Evolutionary conservation across 1,284 basidiomycete genomes (phyloP).

Genomic region (Moesziomyces parantarcticus): DNA sequence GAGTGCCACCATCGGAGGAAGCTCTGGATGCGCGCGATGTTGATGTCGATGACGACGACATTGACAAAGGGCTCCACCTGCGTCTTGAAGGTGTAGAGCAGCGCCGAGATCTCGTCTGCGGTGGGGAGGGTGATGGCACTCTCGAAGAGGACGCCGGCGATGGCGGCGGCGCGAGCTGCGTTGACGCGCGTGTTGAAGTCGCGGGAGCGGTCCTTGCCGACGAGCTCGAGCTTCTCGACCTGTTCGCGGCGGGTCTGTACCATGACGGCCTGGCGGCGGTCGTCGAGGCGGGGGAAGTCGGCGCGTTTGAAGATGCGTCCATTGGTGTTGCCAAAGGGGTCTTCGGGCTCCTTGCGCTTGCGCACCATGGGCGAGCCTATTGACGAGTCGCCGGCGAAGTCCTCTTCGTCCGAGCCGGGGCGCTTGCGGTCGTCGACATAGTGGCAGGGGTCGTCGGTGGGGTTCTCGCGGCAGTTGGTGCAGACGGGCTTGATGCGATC

Average conservation of each 20-base stretch:
- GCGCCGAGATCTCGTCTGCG: slow-evolving; percentile 36
- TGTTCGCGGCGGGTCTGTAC: slow-evolving; percentile 37
- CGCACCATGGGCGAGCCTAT: slow-evolving; percentile 42
- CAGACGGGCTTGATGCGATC: slow-evolving; percentile 60
- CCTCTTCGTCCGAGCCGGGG: slow-evolving; percentile 43
- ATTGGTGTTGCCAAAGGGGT: slow-evolving; percentile 10
- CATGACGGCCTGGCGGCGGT: slow-evolving; percentile 38
- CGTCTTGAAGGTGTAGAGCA: slow-evolving; percentile 55
- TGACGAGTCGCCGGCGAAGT: slow-evolving; percentile 35
- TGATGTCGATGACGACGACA: slow-evolving; percentile 54
- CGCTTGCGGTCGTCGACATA: slow-evolving; percentile 53
- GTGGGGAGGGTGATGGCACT: slow-evolving; percentile 50
- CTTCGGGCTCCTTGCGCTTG: slow-evolving; percentile 47
- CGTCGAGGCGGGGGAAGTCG: slow-evolving; percentile 40
- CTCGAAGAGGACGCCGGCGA: slow-evolving; percentile 53
- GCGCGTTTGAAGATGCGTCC: slow-evolving; percentile 36
- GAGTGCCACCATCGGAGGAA: slow-evolving; percentile 61
- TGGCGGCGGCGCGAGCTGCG: slow-evolving; percentile 57
- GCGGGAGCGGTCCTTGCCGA: slow-evolving; percentile 38
- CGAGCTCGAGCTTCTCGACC: slow-evolving; percentile 46
- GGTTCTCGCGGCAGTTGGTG: slow-evolving; percentile 53
- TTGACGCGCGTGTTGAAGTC: slow-evolving; percentile 57
- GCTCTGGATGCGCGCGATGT: slow-evolving; percentile 53
- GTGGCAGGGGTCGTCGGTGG: slow-evolving; percentile 48
- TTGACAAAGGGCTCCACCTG: slow-evolving; percentile 56